These are phyloP conservation scores for Phytophthora fragariae DNA, from an alignment of 352 stramenopile species.

Conservation along the genomic window DNA sequence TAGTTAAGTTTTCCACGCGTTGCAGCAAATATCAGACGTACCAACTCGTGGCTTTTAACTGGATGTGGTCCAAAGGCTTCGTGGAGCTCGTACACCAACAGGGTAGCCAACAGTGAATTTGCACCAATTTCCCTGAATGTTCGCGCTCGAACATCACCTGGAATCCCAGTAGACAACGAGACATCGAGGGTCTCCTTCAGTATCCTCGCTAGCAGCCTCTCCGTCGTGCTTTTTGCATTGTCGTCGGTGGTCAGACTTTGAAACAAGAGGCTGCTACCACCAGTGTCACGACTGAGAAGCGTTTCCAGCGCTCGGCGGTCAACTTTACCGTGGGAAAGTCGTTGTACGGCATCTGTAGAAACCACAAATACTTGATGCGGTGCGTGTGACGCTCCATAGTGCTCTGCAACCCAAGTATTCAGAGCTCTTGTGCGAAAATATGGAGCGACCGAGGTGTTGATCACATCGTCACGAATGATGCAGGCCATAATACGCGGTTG, in stretches of 20 bases:
- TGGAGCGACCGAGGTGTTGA: neutral
- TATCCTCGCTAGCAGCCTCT: slow-evolving; percentile 13
- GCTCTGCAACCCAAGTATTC: slow-evolving; percentile 38
- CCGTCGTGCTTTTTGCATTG: neutral
- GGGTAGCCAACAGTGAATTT: slow-evolving; percentile 62
- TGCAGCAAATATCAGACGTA: slow-evolving; percentile 19
- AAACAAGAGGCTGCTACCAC: neutral
- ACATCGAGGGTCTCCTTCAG: slow-evolving; percentile 27
- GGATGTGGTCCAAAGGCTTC: slow-evolving; percentile 20
- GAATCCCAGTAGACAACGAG: neutral
- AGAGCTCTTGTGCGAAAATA: slow-evolving; percentile 30
- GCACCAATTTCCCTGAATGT: slow-evolving; percentile 57
- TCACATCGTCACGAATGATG: slow-evolving; percentile 21
- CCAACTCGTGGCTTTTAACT: slow-evolving; percentile 32
- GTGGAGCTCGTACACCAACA: slow-evolving; percentile 55
- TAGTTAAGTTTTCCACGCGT: neutral
- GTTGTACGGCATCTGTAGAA: slow-evolving; percentile 21
- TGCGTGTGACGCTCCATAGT: slow-evolving; percentile 42
- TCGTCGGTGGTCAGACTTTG: neutral
- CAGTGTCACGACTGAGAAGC: slow-evolving; percentile 14
- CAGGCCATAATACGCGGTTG: slow-evolving; percentile 36
- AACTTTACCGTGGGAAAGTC: slow-evolving; percentile 55
- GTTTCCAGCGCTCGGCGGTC: slow-evolving; percentile 31
- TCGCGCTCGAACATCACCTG: slow-evolving; percentile 1
- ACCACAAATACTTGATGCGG: slow-evolving; percentile 37